Percentiles rank a stretch among this genome's conserved stretches.
Conservation (phyloP, 495 filamentous ascomycete genomes). For the Neurospora sp. region DNA sequence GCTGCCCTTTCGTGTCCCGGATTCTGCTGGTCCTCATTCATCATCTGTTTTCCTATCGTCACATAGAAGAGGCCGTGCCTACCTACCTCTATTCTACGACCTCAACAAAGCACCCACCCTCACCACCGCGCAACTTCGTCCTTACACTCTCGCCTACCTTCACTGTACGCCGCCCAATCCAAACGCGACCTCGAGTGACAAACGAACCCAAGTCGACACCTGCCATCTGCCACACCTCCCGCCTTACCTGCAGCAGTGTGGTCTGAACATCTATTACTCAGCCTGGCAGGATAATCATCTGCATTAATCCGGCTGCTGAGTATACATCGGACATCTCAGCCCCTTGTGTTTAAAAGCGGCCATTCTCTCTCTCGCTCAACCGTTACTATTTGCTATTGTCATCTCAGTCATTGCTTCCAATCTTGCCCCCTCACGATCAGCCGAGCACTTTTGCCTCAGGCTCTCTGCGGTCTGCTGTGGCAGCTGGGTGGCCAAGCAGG, state of each 20-base stretch:
- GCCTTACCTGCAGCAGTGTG: neutral
- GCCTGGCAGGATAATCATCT: neutral
- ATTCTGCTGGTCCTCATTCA: neutral
- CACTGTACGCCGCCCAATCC: neutral
- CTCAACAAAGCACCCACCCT: neutral
- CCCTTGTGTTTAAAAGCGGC: neutral
- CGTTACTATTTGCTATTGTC: neutral
- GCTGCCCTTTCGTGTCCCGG: neutral
- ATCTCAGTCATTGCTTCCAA: neutral
- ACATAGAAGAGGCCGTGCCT: neutral
- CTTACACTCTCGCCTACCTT: neutral
- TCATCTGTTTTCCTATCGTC: neutral
- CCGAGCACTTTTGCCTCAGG: neutral
- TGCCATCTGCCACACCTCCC: neutral
- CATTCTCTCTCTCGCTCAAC: neutral
- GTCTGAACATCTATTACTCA: neutral
- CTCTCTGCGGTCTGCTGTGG: neutral
- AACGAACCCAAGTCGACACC: neutral
- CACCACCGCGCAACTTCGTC: neutral
- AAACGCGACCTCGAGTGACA: neutral
- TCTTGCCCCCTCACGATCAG: neutral
- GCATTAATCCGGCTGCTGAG: neutral
- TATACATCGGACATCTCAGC: neutral
- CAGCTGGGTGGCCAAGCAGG: neutral
- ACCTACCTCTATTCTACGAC: neutral